Evolutionary conservation across 2,329 filamentous ascomycete species (phyloP).

Genomic region (Proliferodiscus dingleyae): DNA sequence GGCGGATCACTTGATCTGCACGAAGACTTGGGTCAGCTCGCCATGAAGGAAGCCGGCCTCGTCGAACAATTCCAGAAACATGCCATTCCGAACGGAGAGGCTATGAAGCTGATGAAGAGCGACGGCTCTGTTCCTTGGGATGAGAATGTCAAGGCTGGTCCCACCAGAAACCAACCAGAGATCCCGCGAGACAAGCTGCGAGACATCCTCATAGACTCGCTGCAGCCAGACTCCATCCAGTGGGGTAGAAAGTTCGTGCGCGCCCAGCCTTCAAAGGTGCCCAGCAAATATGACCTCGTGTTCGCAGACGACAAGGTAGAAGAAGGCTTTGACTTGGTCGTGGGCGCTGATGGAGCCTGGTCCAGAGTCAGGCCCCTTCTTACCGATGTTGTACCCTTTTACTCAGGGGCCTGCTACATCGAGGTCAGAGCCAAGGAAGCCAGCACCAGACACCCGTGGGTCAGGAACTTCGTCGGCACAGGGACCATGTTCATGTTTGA

Average conservation of each 20-base stretch:
- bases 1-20: constrained; percentile 48
- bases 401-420: constrained; percentile 35
- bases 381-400: constrained; percentile 31
- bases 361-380: constrained; percentile 31
- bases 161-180: too few species aligned
- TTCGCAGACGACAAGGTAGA: constrained; percentile 7
- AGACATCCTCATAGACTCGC: constrained; percentile 8
- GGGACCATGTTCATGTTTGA: constrained; percentile 28
- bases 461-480: constrained; percentile 23
- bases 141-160: constrained; percentile 3
- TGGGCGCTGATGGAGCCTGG: constrained; percentile 39
- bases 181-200: neutral
- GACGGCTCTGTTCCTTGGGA: constrained; percentile 12
- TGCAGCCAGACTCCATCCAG: constrained; percentile 5
- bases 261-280: constrained; percentile 4
- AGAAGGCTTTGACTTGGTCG: constrained; percentile 33
- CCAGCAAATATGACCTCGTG: constrained; percentile 6
- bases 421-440: constrained; percentile 28
- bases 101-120: constrained; percentile 34
- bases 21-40: constrained; percentile 39
- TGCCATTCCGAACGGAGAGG: constrained; percentile 24
- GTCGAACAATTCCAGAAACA: constrained; percentile 38
- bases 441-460: constrained; percentile 20
- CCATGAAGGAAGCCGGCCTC: constrained; percentile 41
- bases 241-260: constrained; percentile 5